Evolutionary conservation across 106 monocot genomes (phyloP), one percentile per base, ranked within the genome.

Genomic region (Posidonia australis): DNA sequence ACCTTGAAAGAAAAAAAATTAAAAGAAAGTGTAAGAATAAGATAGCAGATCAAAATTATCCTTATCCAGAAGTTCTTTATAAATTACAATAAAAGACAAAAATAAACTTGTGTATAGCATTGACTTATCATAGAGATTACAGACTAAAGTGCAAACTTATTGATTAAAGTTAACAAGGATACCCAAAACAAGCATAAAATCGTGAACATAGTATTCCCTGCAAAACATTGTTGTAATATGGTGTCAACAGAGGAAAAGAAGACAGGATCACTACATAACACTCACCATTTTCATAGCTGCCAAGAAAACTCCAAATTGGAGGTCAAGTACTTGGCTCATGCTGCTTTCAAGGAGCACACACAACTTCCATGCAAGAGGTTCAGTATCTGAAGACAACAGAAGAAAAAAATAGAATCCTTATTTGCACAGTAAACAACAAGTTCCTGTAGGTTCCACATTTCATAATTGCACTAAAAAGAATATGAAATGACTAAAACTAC

Each of bases 231-330:
- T 36, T 4, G 36, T 36, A 7, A 36, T 2, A 36, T 36, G 36
- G 5, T 7, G 7, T 4, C 36, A 4, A 36, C 36, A 36, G 36
- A 7, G 36, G 20, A 54, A 22, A 19, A 51, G 18, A 52, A 36
- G 5, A 2, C 10, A 30, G 30, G 9, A 28, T 13, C n/a, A 19
- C 7, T 31, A 42, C 54, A 46, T 45, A 27, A 29, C 44, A 67
- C 82, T 46, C 57, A 96, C 96, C 84, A 96, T 72, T 73, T 87
- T 96, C 17, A 96, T 69, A 62, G 67, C 76, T 67, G 68, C 69
- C 12, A 22, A 69, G 57, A 64, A 72, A 68, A 83, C 66, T 32
- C 87, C 86, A 75, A 87, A 90, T 58, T 86, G 81, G 49, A 87
- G 68, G 64, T 87, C 73, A 64, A 96, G 76, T 27, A 87, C 74